Base-by-base conservation (phyloP, 2,329 filamentous ascomycete genomes). In the Beauveria australis region DNA sequence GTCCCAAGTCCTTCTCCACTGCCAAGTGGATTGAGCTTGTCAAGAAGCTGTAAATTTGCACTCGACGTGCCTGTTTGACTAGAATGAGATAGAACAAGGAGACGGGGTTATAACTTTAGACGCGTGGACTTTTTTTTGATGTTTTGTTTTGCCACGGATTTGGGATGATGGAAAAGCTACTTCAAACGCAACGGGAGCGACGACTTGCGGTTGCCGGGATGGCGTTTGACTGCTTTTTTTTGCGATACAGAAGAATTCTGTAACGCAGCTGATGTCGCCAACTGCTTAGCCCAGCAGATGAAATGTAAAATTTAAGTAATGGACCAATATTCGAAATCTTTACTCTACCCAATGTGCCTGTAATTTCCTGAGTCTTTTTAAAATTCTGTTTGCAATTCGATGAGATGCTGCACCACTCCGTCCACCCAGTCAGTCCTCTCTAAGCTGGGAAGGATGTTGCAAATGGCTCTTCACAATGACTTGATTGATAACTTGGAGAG, bases 1-100 rank as follows among this genome's bases (percentile, higher is more conserved):
- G 94, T 68, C 94, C 94, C 79, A 99, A 99, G 89, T 93, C 89
- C 65, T 99, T 97, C 89, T 95, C 90, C 76, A 99, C 94, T 63
- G 91, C 92, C 74, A 93, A 93, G 76, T 97, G 92, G 84, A 87
- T 91, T 77, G 93, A 97, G 86, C 87, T 97, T 70, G 87, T 86
- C 76, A 92, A 92, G 73, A 92, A 92, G 82, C 83, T 96, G 79
- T 97, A 91, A 89, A 75, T 59, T n/a, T 52, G 19, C 28, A 56
- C 52, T 37, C 26, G 24, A 59, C 41, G 19, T 19, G 47, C 37
- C 26, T 53, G 37, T 54, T 48, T 53, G 48, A 52, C 46, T 49
- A 49, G 51, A 59, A 30, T 47, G 33, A 43, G 24, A 54, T 61
- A 61, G 43, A 56, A 37, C 9, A 19, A 44, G 44, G 44, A 59